phyloP scores from a whole-genome alignment of 2,329 filamentous ascomycete genomes.

The Colletotrichum sp. region DNA sequence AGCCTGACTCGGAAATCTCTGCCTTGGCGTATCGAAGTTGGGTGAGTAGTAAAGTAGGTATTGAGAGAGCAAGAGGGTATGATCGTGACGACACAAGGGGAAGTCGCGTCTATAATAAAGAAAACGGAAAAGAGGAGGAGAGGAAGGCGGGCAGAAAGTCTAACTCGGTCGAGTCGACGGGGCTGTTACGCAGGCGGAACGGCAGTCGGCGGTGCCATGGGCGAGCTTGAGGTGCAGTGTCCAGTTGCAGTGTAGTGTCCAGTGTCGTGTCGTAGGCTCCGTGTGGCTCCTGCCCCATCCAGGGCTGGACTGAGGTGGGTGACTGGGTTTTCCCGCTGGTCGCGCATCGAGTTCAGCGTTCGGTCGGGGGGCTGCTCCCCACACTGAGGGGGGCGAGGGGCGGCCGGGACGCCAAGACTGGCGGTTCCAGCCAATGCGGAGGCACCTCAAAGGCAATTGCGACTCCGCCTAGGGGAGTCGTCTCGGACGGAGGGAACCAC shows the following conservation, averaged over 20 bases:
- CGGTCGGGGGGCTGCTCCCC: constrained; percentile 12
- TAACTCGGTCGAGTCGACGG: background rate
- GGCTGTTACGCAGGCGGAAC: background rate
- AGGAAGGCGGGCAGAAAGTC: background rate
- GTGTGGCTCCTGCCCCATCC: background rate
- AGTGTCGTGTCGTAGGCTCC: background rate
- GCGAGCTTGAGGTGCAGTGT: background rate
- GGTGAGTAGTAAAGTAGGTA: background rate
- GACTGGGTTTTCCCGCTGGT: constrained; percentile 2
- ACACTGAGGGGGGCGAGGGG: constrained; percentile 16
- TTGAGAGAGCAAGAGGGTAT: background rate
- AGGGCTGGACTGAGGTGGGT: background rate
- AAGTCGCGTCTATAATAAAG: background rate
- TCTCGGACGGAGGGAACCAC: constrained; percentile 24
- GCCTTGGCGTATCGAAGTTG: background rate
- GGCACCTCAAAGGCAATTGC: constrained; percentile 9
- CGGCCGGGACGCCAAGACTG: constrained; percentile 7
- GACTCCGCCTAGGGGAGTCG: constrained; percentile 13
- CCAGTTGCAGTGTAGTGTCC: background rate
- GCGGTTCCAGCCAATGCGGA: constrained; percentile 19
- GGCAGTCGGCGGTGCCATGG: constrained; percentile 4
- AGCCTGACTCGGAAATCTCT: constrained; percentile 12
- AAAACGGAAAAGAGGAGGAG: background rate
- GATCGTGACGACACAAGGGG: background rate
- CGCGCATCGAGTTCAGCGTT: background rate